phyloP scores from a whole-genome alignment of 2,329 filamentous ascomycete species.

The Fusarium metavorans region DNA sequence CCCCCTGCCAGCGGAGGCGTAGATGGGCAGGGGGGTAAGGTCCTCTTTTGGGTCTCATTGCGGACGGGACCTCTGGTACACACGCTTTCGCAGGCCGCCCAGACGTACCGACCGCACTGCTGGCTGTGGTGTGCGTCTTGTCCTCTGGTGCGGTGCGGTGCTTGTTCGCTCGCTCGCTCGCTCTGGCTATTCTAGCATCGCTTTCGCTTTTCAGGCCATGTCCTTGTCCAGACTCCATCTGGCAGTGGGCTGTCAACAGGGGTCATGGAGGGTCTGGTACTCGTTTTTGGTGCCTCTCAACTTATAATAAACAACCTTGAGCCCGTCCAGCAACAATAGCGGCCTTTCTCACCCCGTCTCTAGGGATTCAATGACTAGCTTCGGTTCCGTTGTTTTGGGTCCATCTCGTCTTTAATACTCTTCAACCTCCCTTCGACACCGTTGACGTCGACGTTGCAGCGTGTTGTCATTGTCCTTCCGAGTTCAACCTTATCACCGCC shows the following conservation, averaged over 20 bases:
- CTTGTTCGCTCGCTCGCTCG: no score
- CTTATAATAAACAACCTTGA: conserved; percentile 44
- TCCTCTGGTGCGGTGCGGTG: background rate
- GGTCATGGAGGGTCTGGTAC: conserved; percentile 29
- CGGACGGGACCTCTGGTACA: conserved; percentile 10
- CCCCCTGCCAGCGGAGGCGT: background rate
- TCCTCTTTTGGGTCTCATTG: conserved; percentile 5
- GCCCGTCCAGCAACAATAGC: conserved; percentile 28
- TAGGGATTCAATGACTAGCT: conserved; percentile 36
- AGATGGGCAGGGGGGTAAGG: background rate
- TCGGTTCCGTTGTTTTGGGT: conserved; percentile 39
- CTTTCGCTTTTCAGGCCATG: conserved; percentile 23
- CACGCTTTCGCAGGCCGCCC: conserved; percentile 14
- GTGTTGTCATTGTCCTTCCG: conserved; percentile 23
- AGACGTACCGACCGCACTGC: conserved; percentile 22
- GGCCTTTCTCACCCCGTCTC: conserved; percentile 34
- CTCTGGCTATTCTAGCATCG: conserved; percentile 10
- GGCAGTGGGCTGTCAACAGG: conserved; percentile 40
- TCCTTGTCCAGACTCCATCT: conserved; percentile 21
- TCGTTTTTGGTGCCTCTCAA: conserved; percentile 22
- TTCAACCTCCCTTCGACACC: conserved; percentile 28
- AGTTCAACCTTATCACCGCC: conserved; percentile 14
- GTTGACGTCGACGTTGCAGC: conserved; percentile 23
- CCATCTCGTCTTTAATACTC: conserved; percentile 42
- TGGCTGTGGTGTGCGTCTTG: background rate